These are phyloP conservation scores for Pseudonectria foliicola DNA, from an alignment of 2,329 filamentous ascomycete genomes.

Conservation along the genomic window DNA sequence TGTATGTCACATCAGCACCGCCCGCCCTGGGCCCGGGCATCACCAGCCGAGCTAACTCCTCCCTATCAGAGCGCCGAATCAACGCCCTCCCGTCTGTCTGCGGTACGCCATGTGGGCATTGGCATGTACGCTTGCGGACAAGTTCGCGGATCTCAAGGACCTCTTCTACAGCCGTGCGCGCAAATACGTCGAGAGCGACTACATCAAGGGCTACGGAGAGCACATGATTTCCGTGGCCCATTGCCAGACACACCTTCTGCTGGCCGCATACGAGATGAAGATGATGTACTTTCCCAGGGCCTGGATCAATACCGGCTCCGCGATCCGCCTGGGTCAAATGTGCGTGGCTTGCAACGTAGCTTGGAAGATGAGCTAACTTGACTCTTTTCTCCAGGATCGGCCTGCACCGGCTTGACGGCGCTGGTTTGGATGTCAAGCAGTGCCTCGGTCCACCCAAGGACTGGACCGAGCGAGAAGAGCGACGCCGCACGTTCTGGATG, in stretches of 20 bases:
- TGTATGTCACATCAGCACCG: constrained; percentile 40
- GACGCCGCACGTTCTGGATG: constrained; percentile 92
- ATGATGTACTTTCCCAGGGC: constrained; percentile 96
- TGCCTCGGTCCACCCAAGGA: constrained; percentile 79
- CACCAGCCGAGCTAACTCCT: constrained; percentile 3
- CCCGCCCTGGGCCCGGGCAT: neutral
- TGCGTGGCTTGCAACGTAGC: constrained; percentile 27
- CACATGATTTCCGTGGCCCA: constrained; percentile 79
- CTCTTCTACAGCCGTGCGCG: constrained; percentile 85
- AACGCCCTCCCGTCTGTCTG: constrained; percentile 79
- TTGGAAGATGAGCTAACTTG: neutral
- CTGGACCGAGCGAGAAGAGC: constrained; percentile 90
- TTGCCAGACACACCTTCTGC: constrained; percentile 75
- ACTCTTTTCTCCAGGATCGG: constrained; percentile 64
- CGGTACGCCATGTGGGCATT: constrained; percentile 96
- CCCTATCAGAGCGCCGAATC: constrained; percentile 57
- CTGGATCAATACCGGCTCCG: constrained; percentile 84
- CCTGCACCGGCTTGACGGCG: constrained; percentile 76
- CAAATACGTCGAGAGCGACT: constrained; percentile 85
- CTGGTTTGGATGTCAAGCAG: constrained; percentile 83
- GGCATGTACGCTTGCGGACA: constrained; percentile 78
- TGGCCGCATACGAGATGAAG: constrained; percentile 87
- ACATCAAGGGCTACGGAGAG: constrained; percentile 89
- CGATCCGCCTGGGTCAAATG: constrained; percentile 80
- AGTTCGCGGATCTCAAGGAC: constrained; percentile 70